Base-by-base conservation (phyloP, 257 asterid species). In the Solanum stenotomum region DNA sequence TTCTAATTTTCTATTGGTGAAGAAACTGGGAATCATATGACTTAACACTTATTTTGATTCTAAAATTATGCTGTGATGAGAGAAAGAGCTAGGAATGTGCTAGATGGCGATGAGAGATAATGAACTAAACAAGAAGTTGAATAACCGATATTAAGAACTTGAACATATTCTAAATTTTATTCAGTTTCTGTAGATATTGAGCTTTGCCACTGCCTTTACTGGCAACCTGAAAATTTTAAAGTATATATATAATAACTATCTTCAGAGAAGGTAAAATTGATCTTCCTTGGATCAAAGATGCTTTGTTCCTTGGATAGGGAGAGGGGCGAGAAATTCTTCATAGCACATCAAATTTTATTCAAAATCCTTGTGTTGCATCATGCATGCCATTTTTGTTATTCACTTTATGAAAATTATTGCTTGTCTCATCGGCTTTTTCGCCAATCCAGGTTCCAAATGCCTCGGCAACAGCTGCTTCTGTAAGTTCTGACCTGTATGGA, bases 381-480 rank as follows among this genome's bases (percentile, higher is more conserved):
- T 42, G 49, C 61, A 44, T 44, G 34, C 75, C 46, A 68, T 14
- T 70, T 70, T 42, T 68, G 13, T 71, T 44, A 27, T 46, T 44
- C 29, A 5, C 70, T 67, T 71, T 14, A 11, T 3, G 63, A 37
- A 35, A 29, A 56, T 35, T 27, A 59, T 27, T 88, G 56, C 83
- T 5, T 10, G 34, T n/a, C 61, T 79, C 56, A 20, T 79, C 11
- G 65, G 49, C 20, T 74, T 76, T 74, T 70, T 83, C 8, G 70
- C 67, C 77, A 59, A 68, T 74, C 65, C 87, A 97, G 99, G 98
- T 97, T 81, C 99, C 99, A 22, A 97, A 97, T 94, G 94, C 99
- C 44, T 96, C 99, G 7, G 98, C 99, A 31, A 97, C 99, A 9
- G 99, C 99, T 85, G 99, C 99, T 92, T 97, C 99, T 89, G 98